phyloP scores from a whole-genome alignment of 148 eudicot species.

The Dianthus caryophyllus region DNA sequence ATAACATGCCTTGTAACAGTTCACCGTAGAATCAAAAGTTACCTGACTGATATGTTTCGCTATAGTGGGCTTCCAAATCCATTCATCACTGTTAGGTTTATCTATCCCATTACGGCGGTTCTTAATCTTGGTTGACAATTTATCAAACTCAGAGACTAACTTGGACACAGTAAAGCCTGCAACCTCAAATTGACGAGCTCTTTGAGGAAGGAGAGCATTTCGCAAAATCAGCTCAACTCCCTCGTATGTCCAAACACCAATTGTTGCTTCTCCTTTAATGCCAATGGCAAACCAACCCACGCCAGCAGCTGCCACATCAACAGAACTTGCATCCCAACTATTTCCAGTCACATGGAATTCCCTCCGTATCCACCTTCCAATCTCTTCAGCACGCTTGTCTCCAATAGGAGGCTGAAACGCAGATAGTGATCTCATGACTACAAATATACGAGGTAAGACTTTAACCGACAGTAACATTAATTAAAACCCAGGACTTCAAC shows the following conservation, averaged over 20 bases:
- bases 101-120: conserved; percentile 34
- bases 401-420: conserved; percentile 80
- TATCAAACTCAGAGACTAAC: conserved; percentile 71
- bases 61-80: not conserved
- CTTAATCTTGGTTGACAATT: conserved; percentile 36
- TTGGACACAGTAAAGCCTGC: conserved; percentile 83
- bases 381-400: conserved; percentile 52
- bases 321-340: conserved; percentile 69
- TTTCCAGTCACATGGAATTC: conserved; percentile 57
- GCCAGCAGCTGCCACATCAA: conserved; percentile 77
- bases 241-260: conserved; percentile 84
- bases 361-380: conserved; percentile 68
- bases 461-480: not conserved
- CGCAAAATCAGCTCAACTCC: conserved; percentile 67
- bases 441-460: not conserved
- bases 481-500: not conserved
- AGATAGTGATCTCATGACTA: conserved; percentile 10
- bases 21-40: not conserved
- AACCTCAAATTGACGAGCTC: conserved; percentile 58
- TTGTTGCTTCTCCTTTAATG: conserved; percentile 65
- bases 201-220: conserved; percentile 63
- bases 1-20: not conserved
- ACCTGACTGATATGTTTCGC: not conserved
- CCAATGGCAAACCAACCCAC: conserved; percentile 97
- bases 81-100: not conserved